Evolutionary conservation across 495 filamentous ascomycete genomes (phyloP), one percentile per base, ranked within the genome.

Genomic region (Trichoderma erinaceum): DNA sequence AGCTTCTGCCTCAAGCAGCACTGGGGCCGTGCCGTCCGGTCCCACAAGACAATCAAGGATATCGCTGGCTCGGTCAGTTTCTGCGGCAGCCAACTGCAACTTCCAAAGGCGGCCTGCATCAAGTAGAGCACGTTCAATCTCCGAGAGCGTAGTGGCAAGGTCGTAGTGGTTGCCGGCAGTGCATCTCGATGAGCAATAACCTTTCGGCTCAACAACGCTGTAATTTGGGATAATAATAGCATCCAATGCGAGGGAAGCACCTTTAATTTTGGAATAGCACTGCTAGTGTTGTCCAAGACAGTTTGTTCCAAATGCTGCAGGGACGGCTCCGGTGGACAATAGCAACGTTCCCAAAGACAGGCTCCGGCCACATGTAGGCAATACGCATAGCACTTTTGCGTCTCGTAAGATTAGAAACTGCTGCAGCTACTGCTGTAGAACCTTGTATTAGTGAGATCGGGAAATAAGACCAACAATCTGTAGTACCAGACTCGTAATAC

Each of bases 51-150:
- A 8, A 2, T 3, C 56, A 32, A 61, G 56, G 56, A 61, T 61
- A 61, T 61, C 8, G 56, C 56, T 32, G 7, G 23, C 27, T 29
- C 23, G 56, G 52, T n/a, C 56, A 61, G 12, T 61, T 58, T 61
- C 27, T 61, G 56, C 23, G n/a, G 25, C 56, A 10, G 25, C 52
- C 52, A 58, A 29, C 27, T 25, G 52, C 11, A 29, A 29, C 52
- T 23, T 3, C 27, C 10, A 58, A 7, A 58, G 10, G 52, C 52
- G 23, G 56, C 2, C 27, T 61, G 56, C 56, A 61, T 32, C 56
- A 61, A 61, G 56, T 61, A 61, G 12, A 61, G 27, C 56, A 61
- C n/a, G 13, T 61, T 61, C 56, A 61, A 61, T 61, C 56, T 61
- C 56, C 56, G 56, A 61, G 56, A 4, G 10, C 18, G 48, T 52